Evolutionary conservation across 176 grass and related monocot species (phyloP).

Genomic region (Oryza glumipatula): DNA sequence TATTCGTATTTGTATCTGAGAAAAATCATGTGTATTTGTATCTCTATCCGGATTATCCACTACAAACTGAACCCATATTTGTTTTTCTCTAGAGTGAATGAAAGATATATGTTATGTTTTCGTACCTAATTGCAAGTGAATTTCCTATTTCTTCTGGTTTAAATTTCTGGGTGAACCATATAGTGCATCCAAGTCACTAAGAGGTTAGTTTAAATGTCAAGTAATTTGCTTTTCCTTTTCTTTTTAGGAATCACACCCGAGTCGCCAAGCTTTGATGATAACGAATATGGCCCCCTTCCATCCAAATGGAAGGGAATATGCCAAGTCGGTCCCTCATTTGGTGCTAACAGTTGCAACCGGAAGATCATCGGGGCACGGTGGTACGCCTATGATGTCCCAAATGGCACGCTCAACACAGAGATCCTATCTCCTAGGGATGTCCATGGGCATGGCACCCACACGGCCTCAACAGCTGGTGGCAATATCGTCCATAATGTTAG

Average conservation of each 20-base stretch:
- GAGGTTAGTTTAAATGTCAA: too few relatives aligned
- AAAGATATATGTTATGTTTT: too few relatives aligned
- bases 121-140: too few relatives aligned
- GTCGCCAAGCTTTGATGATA: conserved; percentile 4
- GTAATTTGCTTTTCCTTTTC: too few relatives aligned
- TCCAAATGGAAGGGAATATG: conserved; percentile 32
- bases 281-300: conserved; percentile 1
- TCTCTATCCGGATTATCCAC: too few relatives aligned
- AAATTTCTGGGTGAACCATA: too few relatives aligned
- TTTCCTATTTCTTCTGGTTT: too few relatives aligned
- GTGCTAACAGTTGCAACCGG: conserved; percentile 3
- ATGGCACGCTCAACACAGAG: neutral
- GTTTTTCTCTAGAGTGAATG: too few relatives aligned
- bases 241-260: conserved; percentile 4
- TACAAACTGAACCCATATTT: too few relatives aligned
- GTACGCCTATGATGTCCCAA: neutral
- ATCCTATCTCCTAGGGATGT: neutral
- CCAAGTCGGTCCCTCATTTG: neutral
- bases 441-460: conserved; percentile 27
- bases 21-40: too few relatives aligned
- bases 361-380: conserved; percentile 45
- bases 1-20: too few relatives aligned
- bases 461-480: conserved; percentile 32
- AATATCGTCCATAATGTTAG: neutral
- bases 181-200: too few relatives aligned